phyloP scores from a whole-genome alignment of 2,329 filamentous ascomycete species.

The Colletotrichum sp. region DNA sequence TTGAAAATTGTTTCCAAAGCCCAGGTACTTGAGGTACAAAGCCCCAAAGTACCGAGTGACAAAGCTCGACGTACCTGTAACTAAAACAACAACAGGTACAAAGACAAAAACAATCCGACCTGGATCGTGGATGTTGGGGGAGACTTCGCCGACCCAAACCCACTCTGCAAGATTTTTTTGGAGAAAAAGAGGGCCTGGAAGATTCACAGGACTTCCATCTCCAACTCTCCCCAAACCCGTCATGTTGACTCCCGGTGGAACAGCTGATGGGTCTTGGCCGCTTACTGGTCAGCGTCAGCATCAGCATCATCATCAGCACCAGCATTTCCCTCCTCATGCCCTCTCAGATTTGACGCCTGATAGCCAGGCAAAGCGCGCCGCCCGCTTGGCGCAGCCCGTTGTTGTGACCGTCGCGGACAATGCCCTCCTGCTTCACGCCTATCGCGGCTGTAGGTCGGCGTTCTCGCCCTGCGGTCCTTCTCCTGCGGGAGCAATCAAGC shows the following conservation, averaged over 20 bases:
- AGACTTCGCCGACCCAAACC: background rate
- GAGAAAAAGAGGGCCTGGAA: slow-evolving; percentile 7
- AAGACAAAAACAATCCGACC: background rate
- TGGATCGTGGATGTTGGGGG: background rate
- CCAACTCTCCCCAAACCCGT: background rate
- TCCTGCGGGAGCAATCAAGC: background rate
- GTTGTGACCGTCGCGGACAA: background rate
- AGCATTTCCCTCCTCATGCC: background rate
- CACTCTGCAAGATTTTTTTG: background rate
- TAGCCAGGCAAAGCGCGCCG: background rate
- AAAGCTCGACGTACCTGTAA: background rate
- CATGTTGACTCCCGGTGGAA: background rate
- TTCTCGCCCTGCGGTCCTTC: background rate
- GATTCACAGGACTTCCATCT: background rate
- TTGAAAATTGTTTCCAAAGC: background rate
- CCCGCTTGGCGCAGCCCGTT: background rate
- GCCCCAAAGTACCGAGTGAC: background rate
- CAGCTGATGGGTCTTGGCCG: background rate
- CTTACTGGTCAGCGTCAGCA: background rate
- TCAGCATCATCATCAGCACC: background rate
- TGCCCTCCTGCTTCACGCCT: background rate
- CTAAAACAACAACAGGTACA: background rate
- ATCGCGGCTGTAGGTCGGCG: background rate
- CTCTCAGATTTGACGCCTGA: background rate
- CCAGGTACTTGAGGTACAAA: background rate